Evolutionary conservation across 1,284 basidiomycete genomes (phyloP), one percentile per base, ranked within the genome.

Genomic region (Apiotrichum gamsii): DNA sequence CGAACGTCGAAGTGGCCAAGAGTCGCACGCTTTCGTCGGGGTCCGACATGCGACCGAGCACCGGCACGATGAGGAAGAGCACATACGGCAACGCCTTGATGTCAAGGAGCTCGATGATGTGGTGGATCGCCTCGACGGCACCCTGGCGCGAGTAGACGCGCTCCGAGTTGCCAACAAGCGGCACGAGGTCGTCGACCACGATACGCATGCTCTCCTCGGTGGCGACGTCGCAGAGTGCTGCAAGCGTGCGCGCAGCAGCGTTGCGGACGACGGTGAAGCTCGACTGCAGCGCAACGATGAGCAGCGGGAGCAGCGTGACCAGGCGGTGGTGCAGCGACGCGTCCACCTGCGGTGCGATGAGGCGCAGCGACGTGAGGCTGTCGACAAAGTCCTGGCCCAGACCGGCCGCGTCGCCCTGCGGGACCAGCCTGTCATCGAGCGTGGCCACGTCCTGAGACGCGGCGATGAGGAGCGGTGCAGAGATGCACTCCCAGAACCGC

Each of bases 31-130:
- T 84, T 56, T 94, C 90, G 64, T 98, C 85, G 3, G 82, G 69
- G 70, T 99, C 95, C 57, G 90, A 96, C 95, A 98, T 98, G 29
- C 95, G 81, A 8, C 95, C 95, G 9, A 99, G 82, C 4, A 97
- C 82, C 0, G 95, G 95, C 0, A 98, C 93, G 40, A 99, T 83
- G 69, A 98, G 78, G 75, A 99, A 98, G 56, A 98, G 87, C 19
- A 98, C 87, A 67, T 98, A 99, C 5, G 95, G 94, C 39, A 99
- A 74, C 15, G 93, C 85, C 70, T 94, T 94, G 72, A 96, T 82
- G 61, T 97, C 93, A 38, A 98, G 80, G 52, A 81, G 80, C 62
- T 91, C 85, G 36, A 98, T 88, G 50, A 97, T 84, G 91, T 91
- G 87, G 67, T 89, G 90, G 33, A 96, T 82, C 25, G 90, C 75